Base-by-base conservation (phyloP, 257 asterid species). In the Paraleonurus japonicus region DNA sequence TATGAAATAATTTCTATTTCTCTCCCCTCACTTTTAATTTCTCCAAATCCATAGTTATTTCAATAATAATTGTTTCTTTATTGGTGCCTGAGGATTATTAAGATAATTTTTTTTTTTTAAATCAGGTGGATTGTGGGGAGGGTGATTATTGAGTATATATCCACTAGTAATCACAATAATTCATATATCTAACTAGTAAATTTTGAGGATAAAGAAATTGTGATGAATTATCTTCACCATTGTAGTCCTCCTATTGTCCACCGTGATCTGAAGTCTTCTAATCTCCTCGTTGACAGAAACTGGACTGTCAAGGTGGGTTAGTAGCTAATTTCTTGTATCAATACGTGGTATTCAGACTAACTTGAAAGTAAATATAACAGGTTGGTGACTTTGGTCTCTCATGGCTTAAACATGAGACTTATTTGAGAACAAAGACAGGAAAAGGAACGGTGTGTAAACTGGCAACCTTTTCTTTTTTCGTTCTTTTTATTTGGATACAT, bases 371-470 rank as follows among this genome's bases (percentile, higher is more conserved):
- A 57, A 55, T 63, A 15, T 76, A 47, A 87, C 78, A 94, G 98
- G 98, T 94, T 58, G 99, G 97, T 35, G 99, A 94, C 85, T 94
- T 94, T 89, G 99, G 99, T 74, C 86, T 94, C 20, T 94, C 99
- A 3, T 92, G 96, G 23, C 89, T 90, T 61, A 93, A 93, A 76
- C 86, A 81, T 4, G 96, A 89, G 77, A 85, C 97, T n/a, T 94
- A 87, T 78, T 81, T 91, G 83, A 84, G 92, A 35, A 89, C 97
- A 73, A 90, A 82, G 77, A 84, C 89, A 5, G 97, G 99, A 69
- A 89, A 85, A 75, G 99, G 99, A 91, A 94, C 99, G 85, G 99
- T 94, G 92, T 48, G 70, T 69, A 47, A 53, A 60, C 79, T 28
- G 17, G 20, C 62, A 51, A 63, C 47, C 26, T 3, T 58, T 43